Evolutionary conservation across 495 filamentous ascomycete species (phyloP).

Genomic region (Penicillium chermesinum): DNA sequence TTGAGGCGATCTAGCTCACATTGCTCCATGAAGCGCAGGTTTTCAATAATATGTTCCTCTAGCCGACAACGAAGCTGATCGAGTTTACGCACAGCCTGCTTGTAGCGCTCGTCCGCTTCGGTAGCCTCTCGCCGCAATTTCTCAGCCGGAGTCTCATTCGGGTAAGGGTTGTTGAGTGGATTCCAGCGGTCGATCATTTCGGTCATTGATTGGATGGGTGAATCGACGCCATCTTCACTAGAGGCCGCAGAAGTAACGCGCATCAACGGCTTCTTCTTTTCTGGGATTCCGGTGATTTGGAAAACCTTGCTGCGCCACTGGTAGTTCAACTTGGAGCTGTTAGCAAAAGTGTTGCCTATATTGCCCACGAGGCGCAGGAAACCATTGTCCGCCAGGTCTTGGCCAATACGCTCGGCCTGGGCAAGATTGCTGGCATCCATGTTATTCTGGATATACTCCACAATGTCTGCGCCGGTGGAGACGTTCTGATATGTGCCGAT

Average conservation of each 20-base stretch:
- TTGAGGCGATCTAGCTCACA: conserved; percentile 95
- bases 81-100: conserved; percentile 73
- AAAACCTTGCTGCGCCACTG: conserved; percentile 95
- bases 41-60: conserved; percentile 88
- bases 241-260: conserved; percentile 64
- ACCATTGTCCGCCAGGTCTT: conserved; percentile 82
- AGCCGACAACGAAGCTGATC: conserved; percentile 88
- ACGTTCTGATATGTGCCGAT: conserved; percentile 92
- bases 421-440: conserved; percentile 77
- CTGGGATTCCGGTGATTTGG: conserved; percentile 77
- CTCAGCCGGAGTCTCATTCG: conserved; percentile 85
- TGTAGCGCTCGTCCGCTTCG: conserved; percentile 93
- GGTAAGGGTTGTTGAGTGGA: conserved; percentile 78
- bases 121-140: conserved; percentile 81
- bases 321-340: conserved; percentile 94
- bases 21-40: conserved; percentile 94
- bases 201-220: conserved; percentile 71
- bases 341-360: conserved; percentile 92
- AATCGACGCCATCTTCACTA: conserved; percentile 56
- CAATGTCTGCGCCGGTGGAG: conserved; percentile 84
- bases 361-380: conserved; percentile 88
- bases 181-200: conserved; percentile 92
- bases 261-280: conserved; percentile 69
- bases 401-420: conserved; percentile 88
- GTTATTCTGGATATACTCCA: conserved; percentile 87